Percentiles rank a stretch among this genome's conserved stretches.
phyloP scores from a whole-genome alignment of 768 basidiomycete species.

The Lyophyllum atratum region DNA sequence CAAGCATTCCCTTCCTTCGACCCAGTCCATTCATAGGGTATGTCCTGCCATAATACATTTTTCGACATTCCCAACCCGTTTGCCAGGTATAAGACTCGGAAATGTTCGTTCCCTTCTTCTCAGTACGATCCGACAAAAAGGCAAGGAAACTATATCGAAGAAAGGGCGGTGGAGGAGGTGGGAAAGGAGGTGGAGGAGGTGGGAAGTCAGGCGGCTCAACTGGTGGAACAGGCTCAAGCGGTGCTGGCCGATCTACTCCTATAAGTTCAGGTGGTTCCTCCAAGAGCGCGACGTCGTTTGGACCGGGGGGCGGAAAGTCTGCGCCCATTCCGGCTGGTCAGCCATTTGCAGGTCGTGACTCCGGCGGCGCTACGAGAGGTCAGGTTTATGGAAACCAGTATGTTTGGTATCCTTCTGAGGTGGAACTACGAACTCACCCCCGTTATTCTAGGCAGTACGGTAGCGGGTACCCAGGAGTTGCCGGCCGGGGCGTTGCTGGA shows the following conservation, averaged over 20 bases:
- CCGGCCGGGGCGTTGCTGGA: constrained; percentile 39
- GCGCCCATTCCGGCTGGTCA: constrained; percentile 37
- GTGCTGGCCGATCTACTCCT: constrained; percentile 3
- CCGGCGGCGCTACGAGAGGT: constrained; percentile 46
- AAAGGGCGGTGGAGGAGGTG: constrained; percentile 36
- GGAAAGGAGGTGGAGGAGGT: constrained; percentile 22
- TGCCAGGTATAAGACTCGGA: neutral
- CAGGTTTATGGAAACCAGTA: constrained; percentile 43
- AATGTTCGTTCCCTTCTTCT: constrained; percentile 34
- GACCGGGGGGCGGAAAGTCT: constrained; percentile 24
- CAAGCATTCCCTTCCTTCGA: neutral
- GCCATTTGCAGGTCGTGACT: constrained; percentile 38
- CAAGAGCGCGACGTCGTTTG: constrained; percentile 16
- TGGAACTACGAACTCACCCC: neutral
- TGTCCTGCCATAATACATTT: neutral
- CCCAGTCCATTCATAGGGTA: neutral
- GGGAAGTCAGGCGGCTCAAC: constrained; percentile 19
- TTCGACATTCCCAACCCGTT: neutral
- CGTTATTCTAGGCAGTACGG: constrained; percentile 44
- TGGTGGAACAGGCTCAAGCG: constrained; percentile 16
- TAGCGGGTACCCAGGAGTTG: constrained; percentile 52
- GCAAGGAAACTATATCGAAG: constrained; percentile 16
- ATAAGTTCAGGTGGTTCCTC: constrained; percentile 14
- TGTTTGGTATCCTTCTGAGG: constrained; percentile 13
- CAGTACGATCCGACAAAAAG: constrained; percentile 6